Base-by-base conservation (phyloP, 208 protist species). In the Vickermania ingenoplastis region DNA sequence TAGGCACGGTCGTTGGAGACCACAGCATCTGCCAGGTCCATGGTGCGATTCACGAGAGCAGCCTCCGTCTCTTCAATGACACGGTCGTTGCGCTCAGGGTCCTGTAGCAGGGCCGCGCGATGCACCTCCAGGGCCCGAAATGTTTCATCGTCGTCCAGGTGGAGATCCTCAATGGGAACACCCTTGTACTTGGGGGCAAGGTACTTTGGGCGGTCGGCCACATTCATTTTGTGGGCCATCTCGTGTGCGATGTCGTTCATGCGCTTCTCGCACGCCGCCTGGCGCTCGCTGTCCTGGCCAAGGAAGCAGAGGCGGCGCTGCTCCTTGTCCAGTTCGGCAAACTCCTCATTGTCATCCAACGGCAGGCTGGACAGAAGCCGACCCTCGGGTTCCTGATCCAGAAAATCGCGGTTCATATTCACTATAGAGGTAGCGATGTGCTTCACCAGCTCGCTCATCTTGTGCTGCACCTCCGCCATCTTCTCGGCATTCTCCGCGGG, bases 231-330 rank as follows among this genome's bases (percentile, higher is more conserved):
- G 41, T 82, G 77, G 22, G 85, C 85, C 7, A 92, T 69, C 31
- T 81, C 75, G 52, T 83, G 72, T 1, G 75, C 73, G 30, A 82
- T 69, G 61, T 84, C 78, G 59, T 86, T 83, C 77, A 91, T 77
- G 41, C 67, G 62, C 28, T 87, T 69, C 72, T 90, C 79, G 67
- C 83, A 69, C 31, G 73, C 71, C 24, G 61, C 45, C 5, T 88
- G 57, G 62, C 72, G 71, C 50, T 79, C 59, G 7, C 53, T 36
- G 41, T 80, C 63, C 29, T 61, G 70, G 5, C 59, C 60, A 41
- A 51, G 52, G 57, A 66, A 63, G 30, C 77, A 71, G n/a, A 80
- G 22, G 21, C 71, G 67, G 27, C 84, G 72, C 24, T 78, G 77
- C 62, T 84, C 71, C 58, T 71, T 75, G 59, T 89, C 81, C 13